Evolutionary conservation across 306 rosid genomes (phyloP), one percentile per base, ranked within the genome.

Genomic region (Erythrophleum fordii): DNA sequence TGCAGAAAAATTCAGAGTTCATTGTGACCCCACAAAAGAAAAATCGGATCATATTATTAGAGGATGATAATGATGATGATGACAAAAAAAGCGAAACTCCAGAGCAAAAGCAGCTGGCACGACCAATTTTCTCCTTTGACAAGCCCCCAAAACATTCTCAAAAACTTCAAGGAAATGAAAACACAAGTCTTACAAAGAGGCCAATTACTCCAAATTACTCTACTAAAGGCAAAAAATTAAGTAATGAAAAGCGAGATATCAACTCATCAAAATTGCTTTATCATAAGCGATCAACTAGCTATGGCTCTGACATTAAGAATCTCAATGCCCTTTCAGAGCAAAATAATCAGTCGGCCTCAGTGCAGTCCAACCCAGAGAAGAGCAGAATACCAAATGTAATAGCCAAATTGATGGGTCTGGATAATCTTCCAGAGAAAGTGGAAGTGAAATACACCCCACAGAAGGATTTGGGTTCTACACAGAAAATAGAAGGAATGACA

Each of bases 381-480:
- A 92, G 85, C 9, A 91, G 96, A 80, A 95, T 95, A 81, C 87
- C 99, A 31, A 95, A 80, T 75, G 94, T 95, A 29, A 82, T 95
- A 73, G 98, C 99, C 82, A 95, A 90, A 85, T 84, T 95, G 62
- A 95, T 95, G 99, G 99, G 99, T 66, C 83, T 95, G 52, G 96
- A 91, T 76, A 86, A 87, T 76, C 88, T 88, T 77, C 91, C 98
- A 8, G 86, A 85, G 44, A 79, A 72, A 51, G 88, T 60, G 69
- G 87, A 83, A 8, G 44, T 66, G 3, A 88, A 87, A 53, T 5
- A 29, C 64, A 59, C 46, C 34, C 37, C 64, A 35, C 85, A 82
- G 70, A 82, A 84, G 79, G 87, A 79, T 77, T 84, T 74, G 0
- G 69, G 61, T 77, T 65, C 88, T 34, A 85, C 76, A 14, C 85